Evolutionary conservation across 208 protist genomes (phyloP).

Genomic region (Acanthamoeba lenticulata): DNA sequence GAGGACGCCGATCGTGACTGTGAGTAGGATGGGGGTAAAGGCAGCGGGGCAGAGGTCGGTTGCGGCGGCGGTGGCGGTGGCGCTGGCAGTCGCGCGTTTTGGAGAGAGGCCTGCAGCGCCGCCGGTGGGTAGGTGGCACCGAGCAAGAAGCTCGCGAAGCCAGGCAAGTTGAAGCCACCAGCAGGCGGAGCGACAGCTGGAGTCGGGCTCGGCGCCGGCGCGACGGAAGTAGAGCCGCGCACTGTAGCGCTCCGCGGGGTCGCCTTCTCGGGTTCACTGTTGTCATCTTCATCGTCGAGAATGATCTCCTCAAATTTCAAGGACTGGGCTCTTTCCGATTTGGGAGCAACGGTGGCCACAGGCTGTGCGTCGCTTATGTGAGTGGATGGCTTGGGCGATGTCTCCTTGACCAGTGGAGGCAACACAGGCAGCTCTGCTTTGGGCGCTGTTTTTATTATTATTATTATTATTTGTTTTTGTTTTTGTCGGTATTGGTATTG

Average conservation of each 20-base stretch:
- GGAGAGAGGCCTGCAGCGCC: background rate
- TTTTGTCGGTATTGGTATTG: background rate
- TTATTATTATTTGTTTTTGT: no score
- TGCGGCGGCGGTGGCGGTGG: background rate
- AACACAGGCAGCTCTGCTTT: no score
- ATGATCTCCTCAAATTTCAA: background rate
- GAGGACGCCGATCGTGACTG: no score
- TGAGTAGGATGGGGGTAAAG: no score
- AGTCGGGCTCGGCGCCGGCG: background rate
- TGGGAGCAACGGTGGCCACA: no score
- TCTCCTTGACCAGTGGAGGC: no score
- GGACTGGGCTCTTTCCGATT: background rate
- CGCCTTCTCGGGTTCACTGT: background rate
- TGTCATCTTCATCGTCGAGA: background rate
- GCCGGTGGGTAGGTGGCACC: background rate
- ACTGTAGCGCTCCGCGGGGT: background rate
- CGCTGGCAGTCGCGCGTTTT: background rate
- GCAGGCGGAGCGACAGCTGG: background rate
- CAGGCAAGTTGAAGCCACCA: background rate
- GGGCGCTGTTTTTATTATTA: no score
- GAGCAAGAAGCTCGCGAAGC: background rate
- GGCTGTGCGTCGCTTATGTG: background rate
- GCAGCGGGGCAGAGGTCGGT: background rate
- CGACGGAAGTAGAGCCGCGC: background rate
- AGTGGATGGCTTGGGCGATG: background rate